A percentile compares a stretch with the other conserved stretches of the same genome.
Evolutionary conservation across 768 basidiomycete species (phyloP).

Genomic region (Trametes cinnabarina): DNA sequence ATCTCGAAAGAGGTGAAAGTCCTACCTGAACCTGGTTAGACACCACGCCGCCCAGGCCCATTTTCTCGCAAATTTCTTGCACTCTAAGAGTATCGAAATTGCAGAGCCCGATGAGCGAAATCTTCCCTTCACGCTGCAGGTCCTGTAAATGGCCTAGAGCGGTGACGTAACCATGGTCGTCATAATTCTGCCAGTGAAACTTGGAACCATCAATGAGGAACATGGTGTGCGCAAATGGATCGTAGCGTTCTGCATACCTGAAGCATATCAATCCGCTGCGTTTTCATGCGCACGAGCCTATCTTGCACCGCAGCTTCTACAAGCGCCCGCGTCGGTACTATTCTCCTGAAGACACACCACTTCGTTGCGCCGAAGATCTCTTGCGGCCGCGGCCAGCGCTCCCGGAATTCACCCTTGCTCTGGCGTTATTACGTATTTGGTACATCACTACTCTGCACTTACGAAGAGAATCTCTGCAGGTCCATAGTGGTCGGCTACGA

Average conservation of each 20-base stretch:
- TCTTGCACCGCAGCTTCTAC: constrained; percentile 68
- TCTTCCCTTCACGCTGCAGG: constrained; percentile 57
- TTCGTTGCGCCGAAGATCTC: constrained; percentile 74
- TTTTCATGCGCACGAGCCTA: constrained; percentile 66
- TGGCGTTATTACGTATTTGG: neutral
- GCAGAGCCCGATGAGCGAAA: constrained; percentile 69
- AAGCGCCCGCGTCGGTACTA: constrained; percentile 47
- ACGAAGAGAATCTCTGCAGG: constrained; percentile 81
- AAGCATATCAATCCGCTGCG: constrained; percentile 60
- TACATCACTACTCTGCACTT: constrained; percentile 23
- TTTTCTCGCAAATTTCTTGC: constrained; percentile 75
- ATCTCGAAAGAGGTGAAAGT: too few relatives aligned
- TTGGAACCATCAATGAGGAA: constrained; percentile 25
- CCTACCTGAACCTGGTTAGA: constrained; percentile 82
- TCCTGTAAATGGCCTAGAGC: constrained; percentile 53
- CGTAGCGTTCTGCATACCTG: constrained; percentile 45
- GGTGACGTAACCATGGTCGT: constrained; percentile 46
- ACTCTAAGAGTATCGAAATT: constrained; percentile 77
- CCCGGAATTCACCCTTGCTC: constrained; percentile 67
- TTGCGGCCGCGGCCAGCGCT: constrained; percentile 38
- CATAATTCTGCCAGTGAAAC: constrained; percentile 82
- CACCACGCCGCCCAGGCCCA: constrained; percentile 69
- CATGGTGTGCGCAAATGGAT: neutral
- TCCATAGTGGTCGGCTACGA: constrained; percentile 82
- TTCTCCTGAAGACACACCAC: constrained; percentile 75